phyloP scores from a whole-genome alignment of 192 early-diverging fungal genomes.

The Entomortierella beljakovae region DNA sequence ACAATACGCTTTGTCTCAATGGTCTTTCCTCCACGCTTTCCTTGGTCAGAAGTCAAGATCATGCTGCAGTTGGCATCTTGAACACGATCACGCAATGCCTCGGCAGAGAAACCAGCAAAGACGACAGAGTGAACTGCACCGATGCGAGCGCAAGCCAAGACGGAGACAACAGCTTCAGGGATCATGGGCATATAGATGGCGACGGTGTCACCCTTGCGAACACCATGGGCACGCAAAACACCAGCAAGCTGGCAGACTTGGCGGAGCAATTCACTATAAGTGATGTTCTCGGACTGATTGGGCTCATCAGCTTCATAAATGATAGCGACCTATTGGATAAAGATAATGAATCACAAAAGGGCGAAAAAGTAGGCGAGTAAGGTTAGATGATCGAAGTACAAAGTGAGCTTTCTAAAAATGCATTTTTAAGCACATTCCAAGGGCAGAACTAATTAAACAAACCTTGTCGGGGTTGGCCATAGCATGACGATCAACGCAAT shows the following conservation, averaged over 20 bases:
- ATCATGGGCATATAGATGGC: slow-evolving; percentile 99
- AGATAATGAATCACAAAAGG: background rate
- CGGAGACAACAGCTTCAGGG: slow-evolving; percentile 91
- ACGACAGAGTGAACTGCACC: slow-evolving; percentile 95
- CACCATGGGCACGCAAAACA: slow-evolving; percentile 82
- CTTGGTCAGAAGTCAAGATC: slow-evolving; percentile 95
- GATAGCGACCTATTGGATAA: slow-evolving; percentile 72
- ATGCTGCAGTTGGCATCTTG: slow-evolving; percentile 83
- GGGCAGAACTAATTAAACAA: slow-evolving; percentile 7
- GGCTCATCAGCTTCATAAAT: slow-evolving; percentile 94
- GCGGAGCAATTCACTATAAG: slow-evolving; percentile 85
- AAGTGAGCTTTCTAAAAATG: background rate
- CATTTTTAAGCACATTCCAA: no score
- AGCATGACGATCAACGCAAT: slow-evolving; percentile 97
- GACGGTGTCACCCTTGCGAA: slow-evolving; percentile 94
- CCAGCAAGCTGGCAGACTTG: slow-evolving; percentile 91
- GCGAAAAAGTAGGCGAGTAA: background rate
- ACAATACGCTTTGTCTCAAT: slow-evolving; percentile 94
- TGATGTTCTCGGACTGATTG: slow-evolving; percentile 79
- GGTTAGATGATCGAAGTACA: background rate
- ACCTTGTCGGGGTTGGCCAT: slow-evolving; percentile 77
- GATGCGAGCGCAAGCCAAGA: slow-evolving; percentile 95
- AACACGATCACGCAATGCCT: slow-evolving; percentile 93
- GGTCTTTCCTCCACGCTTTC: slow-evolving; percentile 89
- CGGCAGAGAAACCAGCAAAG: slow-evolving; percentile 97